phyloP scores from a whole-genome alignment of 768 basidiomycete species.

The Leccinum truebloodii region DNA sequence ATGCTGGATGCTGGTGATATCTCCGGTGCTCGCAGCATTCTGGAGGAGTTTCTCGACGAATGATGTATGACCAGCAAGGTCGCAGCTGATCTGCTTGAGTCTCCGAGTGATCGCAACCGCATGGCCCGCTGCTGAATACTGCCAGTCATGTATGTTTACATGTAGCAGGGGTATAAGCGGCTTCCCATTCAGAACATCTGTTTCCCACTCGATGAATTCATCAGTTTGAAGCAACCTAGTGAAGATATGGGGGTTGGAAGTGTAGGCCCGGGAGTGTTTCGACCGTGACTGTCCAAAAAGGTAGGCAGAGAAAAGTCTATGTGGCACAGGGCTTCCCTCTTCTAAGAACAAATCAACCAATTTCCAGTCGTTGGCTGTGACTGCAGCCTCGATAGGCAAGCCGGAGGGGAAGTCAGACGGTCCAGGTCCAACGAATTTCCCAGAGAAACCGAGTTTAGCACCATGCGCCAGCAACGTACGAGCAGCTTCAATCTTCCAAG shows the following conservation, averaged over 20 bases:
- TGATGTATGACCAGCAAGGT: not conserved
- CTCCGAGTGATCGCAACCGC: not conserved
- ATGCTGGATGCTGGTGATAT: not conserved
- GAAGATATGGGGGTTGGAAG: not conserved
- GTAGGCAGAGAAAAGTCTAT: not conserved
- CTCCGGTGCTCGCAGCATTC: not conserved
- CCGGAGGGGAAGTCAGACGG: not conserved
- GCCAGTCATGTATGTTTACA: not conserved
- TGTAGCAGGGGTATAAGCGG: rapidly evolving
- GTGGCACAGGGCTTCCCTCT: not conserved
- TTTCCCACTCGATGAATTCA: not conserved
- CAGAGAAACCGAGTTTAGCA: not conserved
- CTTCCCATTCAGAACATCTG: not conserved
- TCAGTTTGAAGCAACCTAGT: not conserved
- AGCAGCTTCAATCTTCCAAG: not conserved
- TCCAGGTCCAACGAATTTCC: not conserved
- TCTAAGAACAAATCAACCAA: not conserved
- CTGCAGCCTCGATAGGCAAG: not conserved
- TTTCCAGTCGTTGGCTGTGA: not conserved
- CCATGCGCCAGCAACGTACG: not conserved
- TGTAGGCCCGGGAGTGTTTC: rapidly evolving
- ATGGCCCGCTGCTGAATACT: not conserved
- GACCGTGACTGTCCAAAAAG: too few relatives aligned
- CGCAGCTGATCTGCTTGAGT: not conserved
- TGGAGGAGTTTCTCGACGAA: not conserved